Percentiles rank a stretch among this genome's conserved stretches.
Conservation (phyloP, 1,284 basidiomycete species). For the Rhodotorula sp. region DNA sequence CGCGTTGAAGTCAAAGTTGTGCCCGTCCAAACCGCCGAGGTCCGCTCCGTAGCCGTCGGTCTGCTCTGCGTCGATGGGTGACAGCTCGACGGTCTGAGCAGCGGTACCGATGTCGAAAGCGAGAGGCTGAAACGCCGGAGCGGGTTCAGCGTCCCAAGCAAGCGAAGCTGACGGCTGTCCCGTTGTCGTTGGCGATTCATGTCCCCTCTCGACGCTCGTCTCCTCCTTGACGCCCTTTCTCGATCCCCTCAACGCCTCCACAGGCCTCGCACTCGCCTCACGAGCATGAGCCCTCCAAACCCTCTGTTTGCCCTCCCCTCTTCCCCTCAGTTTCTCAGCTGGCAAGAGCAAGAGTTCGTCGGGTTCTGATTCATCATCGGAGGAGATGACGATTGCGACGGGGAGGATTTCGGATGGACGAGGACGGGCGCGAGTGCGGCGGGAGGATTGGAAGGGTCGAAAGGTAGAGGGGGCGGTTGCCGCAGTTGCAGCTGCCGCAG, state of each 20-base stretch:
- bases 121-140: neutral
- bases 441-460: neutral
- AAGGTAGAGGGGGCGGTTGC: neutral
- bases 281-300: neutral
- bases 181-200: neutral
- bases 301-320: constrained; percentile 25
- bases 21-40: constrained; percentile 13
- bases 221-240: neutral
- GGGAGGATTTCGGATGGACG: neutral
- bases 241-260: neutral
- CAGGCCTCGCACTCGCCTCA: neutral
- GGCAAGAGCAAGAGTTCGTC: constrained; percentile 21
- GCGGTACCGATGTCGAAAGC: neutral
- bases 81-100: neutral
- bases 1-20: neutral
- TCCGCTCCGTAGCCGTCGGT: neutral
- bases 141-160: neutral
- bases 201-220: neutral
- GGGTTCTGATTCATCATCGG: neutral
- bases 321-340: constrained; percentile 14
- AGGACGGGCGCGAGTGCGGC: constrained; percentile 6
- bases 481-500: too few species aligned
- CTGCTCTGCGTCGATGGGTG: neutral
- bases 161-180: neutral
- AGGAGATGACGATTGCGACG: neutral